These are phyloP conservation scores for Chlamydomonas reinhardtii DNA, from an alignment of 163 green algal genomes.

Conservation along the genomic window DNA sequence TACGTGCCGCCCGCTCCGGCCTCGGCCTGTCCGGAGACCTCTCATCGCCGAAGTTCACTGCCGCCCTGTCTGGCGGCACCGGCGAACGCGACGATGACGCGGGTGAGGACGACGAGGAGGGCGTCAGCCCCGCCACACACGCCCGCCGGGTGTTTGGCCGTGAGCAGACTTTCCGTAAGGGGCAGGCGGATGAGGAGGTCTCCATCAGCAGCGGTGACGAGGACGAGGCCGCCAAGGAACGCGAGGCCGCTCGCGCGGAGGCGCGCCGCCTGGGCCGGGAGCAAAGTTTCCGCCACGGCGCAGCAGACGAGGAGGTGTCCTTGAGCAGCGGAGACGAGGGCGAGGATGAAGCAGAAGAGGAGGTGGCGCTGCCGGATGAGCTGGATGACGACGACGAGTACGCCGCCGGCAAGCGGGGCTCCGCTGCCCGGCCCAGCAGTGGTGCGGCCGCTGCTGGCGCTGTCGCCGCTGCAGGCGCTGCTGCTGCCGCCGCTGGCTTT, in stretches of 20 bases:
- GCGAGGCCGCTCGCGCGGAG: neutral
- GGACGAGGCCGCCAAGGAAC: neutral
- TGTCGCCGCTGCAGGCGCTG: no score
- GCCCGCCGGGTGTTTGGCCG: neutral
- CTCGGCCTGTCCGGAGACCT: constrained; percentile 31
- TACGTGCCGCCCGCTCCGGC: constrained; percentile 28
- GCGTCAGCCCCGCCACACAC: neutral
- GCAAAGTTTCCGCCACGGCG: constrained; percentile 28
- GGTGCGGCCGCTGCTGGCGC: no score
- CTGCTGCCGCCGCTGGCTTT: neutral
- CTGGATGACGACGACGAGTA: neutral
- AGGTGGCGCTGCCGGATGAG: neutral
- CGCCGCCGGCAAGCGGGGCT: no score
- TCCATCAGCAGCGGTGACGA: constrained; percentile 31
- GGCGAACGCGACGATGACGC: neutral
- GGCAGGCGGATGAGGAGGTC: constrained; percentile 33
- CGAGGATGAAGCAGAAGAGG: neutral
- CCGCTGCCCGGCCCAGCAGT: no score
- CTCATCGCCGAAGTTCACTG: neutral
- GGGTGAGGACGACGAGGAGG: neutral
- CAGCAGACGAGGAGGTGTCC: constrained; percentile 37
- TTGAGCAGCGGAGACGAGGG: constrained; percentile 20
- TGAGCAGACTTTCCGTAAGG: constrained; percentile 34
- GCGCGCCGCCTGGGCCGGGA: neutral
- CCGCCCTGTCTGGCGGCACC: neutral